Conservation (phyloP, 805 yeast genomes). For the Ogataea nitratoaversa region DNA sequence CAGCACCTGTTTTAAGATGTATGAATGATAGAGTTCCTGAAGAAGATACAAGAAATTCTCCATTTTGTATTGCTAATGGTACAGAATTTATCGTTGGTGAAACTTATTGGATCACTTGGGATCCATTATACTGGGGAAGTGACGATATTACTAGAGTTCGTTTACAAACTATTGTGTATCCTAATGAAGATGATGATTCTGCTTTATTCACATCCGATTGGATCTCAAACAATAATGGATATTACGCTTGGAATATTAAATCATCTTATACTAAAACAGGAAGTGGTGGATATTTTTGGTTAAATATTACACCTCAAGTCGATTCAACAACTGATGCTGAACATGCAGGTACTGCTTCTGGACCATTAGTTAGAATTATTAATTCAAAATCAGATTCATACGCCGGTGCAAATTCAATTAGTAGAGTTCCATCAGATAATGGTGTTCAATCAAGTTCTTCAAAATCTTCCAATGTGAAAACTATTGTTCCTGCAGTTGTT, state of each 20-base stretch:
- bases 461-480: conserved; percentile 23
- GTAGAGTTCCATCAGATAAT: conserved; percentile 39
- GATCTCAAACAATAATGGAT: conserved; percentile 36
- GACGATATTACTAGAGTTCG: conserved; percentile 32
- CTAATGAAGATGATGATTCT: conserved; percentile 30
- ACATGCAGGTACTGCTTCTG: conserved; percentile 35
- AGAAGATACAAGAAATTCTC: conserved; percentile 28
- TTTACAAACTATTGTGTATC: conserved; percentile 32
- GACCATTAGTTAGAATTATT: conserved; percentile 38
- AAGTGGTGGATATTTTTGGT: conserved; percentile 33
- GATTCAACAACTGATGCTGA: conserved; percentile 32
- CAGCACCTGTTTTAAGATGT: conserved; percentile 43
- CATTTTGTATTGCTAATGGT: conserved; percentile 41
- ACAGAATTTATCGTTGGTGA: conserved; percentile 44
- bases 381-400: conserved; percentile 15
- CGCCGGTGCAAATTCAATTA: conserved; percentile 30
- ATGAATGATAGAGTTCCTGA: conserved; percentile 38
- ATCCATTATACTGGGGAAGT: conserved; percentile 38
- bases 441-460: conserved; percentile 19
- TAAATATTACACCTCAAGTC: conserved; percentile 36
- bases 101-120: conserved; percentile 48
- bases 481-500: conserved; percentile 40
- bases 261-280: conserved; percentile 23
- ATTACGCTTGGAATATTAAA: conserved; percentile 33
- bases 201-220: conserved; percentile 32